These are phyloP conservation scores for Hyaloscypha variabilis DNA, from an alignment of 495 filamentous ascomycete species.

Conservation along the genomic window DNA sequence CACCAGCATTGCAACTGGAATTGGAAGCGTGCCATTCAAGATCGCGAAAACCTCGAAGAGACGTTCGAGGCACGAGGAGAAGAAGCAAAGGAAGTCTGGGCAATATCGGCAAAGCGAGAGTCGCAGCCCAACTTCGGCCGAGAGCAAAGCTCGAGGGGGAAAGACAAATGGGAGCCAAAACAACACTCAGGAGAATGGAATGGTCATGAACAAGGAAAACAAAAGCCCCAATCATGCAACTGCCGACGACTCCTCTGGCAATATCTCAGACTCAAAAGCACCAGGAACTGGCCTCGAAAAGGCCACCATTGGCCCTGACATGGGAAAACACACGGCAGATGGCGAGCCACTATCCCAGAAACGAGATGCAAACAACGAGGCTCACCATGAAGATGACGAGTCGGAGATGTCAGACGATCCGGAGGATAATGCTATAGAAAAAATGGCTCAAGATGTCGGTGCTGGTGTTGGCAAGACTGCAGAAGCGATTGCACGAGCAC, in stretches of 20 bases:
- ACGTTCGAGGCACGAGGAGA: conserved; percentile 47
- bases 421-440: conserved; percentile 33
- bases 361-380: background rate
- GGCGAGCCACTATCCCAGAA: conserved; percentile 19
- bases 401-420: conserved; percentile 22
- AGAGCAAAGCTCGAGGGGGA: background rate
- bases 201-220: background rate
- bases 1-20: conserved; percentile 55
- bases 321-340: conserved; percentile 16
- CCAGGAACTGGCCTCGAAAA: background rate
- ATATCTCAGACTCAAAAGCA: conserved; percentile 1
- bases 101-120: background rate
- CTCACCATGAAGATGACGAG: conserved; percentile 16
- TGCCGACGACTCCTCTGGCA: background rate
- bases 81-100: conserved; percentile 34
- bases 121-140: background rate
- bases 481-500: conserved; percentile 41
- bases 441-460: conserved; percentile 47
- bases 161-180: background rate
- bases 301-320: conserved; percentile 1
- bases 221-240: background rate
- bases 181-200: background rate
- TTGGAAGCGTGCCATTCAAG: conserved; percentile 60
- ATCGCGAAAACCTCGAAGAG: conserved; percentile 55
- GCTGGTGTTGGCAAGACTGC: conserved; percentile 49